These are phyloP conservation scores for Apiospora koreana DNA, from an alignment of 2,329 filamentous ascomycete genomes.

Conservation along the genomic window DNA sequence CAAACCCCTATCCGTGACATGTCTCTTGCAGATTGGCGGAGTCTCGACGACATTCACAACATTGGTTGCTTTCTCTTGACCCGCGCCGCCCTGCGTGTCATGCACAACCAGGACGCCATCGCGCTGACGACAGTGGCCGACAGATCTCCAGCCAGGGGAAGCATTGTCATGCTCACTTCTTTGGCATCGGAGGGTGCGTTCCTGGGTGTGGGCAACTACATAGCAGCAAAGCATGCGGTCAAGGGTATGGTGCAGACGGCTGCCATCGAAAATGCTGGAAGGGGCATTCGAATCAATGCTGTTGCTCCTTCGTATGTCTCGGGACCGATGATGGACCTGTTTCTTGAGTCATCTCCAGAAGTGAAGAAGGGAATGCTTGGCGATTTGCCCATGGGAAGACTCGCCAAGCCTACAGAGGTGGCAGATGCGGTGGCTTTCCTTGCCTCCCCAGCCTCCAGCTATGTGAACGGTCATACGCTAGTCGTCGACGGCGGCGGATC, in stretches of 20 bases:
- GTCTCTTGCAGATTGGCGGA: conserved; percentile 21
- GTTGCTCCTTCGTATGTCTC: conserved; percentile 23
- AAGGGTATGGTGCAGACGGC: conserved; percentile 24
- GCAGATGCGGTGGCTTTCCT: conserved; percentile 23
- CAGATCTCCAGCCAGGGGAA: conserved; percentile 15
- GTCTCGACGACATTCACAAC: conserved; percentile 22
- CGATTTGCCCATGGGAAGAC: conserved; percentile 11
- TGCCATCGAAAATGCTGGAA: conserved; percentile 20
- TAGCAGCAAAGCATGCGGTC: conserved; percentile 21
- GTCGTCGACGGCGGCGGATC: conserved; percentile 23
- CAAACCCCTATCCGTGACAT: conserved; percentile 21
- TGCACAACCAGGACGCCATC: conserved; percentile 19
- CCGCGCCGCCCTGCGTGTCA: conserved; percentile 21
- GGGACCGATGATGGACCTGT: conserved; percentile 21
- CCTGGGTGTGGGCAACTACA: conserved; percentile 20
- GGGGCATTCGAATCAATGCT: conserved; percentile 20
- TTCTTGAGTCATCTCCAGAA: conserved; percentile 19
- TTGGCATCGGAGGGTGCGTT: conserved; percentile 22
- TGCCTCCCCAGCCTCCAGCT: conserved; percentile 22
- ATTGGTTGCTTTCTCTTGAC: conserved; percentile 22
- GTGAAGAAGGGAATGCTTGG: conserved; percentile 19
- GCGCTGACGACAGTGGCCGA: background rate
- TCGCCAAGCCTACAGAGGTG: conserved; percentile 17
- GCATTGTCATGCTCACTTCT: conserved; percentile 23
- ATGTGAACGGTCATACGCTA: conserved; percentile 23